These are phyloP conservation scores for Pachyrhizus erosus DNA, from an alignment of 306 rosid species.

Conservation along the genomic window DNA sequence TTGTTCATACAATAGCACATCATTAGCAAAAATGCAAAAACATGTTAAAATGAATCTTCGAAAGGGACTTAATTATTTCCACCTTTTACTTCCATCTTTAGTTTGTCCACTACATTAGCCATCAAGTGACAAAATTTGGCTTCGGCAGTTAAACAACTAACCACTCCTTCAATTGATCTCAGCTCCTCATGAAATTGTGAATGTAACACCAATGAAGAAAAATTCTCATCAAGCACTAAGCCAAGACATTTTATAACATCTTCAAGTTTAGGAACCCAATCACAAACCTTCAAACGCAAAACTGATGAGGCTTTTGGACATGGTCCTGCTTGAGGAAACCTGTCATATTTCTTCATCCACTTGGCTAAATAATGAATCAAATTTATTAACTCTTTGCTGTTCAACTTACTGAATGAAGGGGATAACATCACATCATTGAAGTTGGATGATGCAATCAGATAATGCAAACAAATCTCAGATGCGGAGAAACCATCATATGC, in stretches of 20 bases:
- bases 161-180: conserved; percentile 56
- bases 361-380: conserved; percentile 76
- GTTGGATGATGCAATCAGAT: conserved; percentile 72
- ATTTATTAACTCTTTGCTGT: conserved; percentile 62
- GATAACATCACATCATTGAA: conserved; percentile 59
- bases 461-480: conserved; percentile 77
- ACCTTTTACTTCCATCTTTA: conserved; percentile 49
- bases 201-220: conserved; percentile 74
- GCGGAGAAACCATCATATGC: conserved; percentile 79
- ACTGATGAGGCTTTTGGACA: conserved; percentile 52
- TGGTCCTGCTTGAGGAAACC: conserved; percentile 76
- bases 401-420: conserved; percentile 67
- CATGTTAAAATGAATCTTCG: conserved; percentile 12
- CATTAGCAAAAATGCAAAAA: not conserved
- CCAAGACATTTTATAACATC: conserved; percentile 67
- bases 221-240: conserved; percentile 72
- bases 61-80: conserved; percentile 26
- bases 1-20: conserved; percentile 21
- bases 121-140: conserved; percentile 62
- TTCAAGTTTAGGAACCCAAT: conserved; percentile 85
- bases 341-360: conserved; percentile 89
- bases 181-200: conserved; percentile 78
- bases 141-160: conserved; percentile 64
- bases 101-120: conserved; percentile 58
- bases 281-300: conserved; percentile 71